Base-by-base conservation (phyloP, 371 early-diverging fungal genomes). In the Syncephalis plumigaleata region DNA sequence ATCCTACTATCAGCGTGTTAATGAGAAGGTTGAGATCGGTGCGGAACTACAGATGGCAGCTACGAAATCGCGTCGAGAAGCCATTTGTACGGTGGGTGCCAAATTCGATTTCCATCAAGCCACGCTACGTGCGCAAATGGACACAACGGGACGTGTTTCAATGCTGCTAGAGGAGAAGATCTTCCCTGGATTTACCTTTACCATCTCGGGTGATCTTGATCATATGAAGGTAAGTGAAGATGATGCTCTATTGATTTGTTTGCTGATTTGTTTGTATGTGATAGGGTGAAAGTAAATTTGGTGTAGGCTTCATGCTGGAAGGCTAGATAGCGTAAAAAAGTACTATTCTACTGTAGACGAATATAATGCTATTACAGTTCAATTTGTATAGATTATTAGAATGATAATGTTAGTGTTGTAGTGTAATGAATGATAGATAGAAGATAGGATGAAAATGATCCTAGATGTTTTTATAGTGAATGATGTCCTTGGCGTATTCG, bases 161-260 rank as follows among this genome's bases (percentile, higher is more conserved):
- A 79, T 87, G 45, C 78, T 92, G 16, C 57, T 94, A 45, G 98
- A 97, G 67, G 91, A 97, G 71, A 83, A 84, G 68, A 81, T 97
- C 58, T 86, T 84, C 13, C 92, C 91, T 45, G 92, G 91, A 15
- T 75, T 97, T 61, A 77, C 83, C 42, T 86, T 95, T 73, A 64
- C 86, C 49, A 68, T 94, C 48, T 79, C 81, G 40, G 95, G 91
- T 51, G 95, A 96, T 62, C 71, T 96, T 60, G 94, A 96, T 65
- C 93, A 96, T 58, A 71, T 84, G 61, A 91, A 92, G 73, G 81
- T 67, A 63, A 48, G 45, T 38, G n/a, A 27, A 9, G n/a, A 15
- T 25, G 7, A 15, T 2, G 9, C 3, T 2, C 17, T 46, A 13
- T 27, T 13, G 26, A n/a, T 26, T n/a, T 36, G 17, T 22, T 13